These are phyloP conservation scores for Tulasnella sp. DNA, from an alignment of 768 basidiomycete species.

Conservation along the genomic window DNA sequence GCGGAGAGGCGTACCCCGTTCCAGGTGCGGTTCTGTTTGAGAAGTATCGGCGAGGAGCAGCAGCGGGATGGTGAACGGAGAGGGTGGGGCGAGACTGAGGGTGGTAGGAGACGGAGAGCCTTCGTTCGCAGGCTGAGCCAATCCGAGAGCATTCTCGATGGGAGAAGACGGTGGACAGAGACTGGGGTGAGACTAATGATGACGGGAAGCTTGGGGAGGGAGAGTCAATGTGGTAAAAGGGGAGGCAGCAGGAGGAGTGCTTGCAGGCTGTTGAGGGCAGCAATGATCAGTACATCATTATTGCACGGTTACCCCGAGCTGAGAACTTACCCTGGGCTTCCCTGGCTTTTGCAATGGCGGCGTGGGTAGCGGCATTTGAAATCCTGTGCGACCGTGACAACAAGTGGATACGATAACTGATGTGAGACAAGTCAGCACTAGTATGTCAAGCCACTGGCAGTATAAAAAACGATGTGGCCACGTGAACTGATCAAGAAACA, in stretches of 20 bases:
- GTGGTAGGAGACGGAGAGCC: background rate
- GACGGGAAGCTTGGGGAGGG: constrained; percentile 5
- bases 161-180: background rate
- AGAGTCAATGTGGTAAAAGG: constrained; percentile 8
- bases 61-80: too few relatives aligned
- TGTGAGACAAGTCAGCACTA: background rate
- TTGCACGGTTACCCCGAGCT: background rate
- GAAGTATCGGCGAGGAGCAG: background rate
- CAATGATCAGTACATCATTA: background rate
- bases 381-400: constrained; percentile 66
- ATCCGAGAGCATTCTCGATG: constrained; percentile 9
- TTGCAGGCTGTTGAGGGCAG: too few relatives aligned
- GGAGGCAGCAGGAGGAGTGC: background rate
- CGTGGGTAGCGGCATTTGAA: constrained; percentile 42
- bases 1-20: constrained; percentile 18
- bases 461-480: background rate
- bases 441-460: background rate
- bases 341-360: constrained; percentile 39
- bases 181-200: background rate
- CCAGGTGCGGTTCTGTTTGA: too few relatives aligned
- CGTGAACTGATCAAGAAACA: too few relatives aligned
- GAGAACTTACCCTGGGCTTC: constrained; percentile 5
- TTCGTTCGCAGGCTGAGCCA: too few relatives aligned
- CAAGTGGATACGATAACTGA: constrained; percentile 68
- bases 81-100: background rate